Conservation (phyloP, 73 alveolate species). For the Tetrahymena thermophila region DNA sequence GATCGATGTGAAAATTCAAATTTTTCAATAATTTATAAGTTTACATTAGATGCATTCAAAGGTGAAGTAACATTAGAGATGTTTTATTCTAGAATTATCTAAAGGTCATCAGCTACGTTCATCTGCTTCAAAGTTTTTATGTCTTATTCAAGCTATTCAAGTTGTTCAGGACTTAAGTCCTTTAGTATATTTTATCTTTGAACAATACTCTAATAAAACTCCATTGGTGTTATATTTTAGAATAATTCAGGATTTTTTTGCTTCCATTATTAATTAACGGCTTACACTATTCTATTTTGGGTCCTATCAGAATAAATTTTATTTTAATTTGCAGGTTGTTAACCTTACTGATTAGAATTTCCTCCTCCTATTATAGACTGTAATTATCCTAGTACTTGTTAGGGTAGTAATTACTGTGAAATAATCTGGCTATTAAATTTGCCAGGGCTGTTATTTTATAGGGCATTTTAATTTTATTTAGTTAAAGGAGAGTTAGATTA, state of each 20-base stretch:
- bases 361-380: not conserved
- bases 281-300: not conserved
- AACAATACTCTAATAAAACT: not conserved
- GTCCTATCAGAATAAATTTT: not conserved
- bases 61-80: not conserved
- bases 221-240: not conserved
- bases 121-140: not conserved
- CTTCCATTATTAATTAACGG: not conserved
- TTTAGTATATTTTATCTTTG: not conserved
- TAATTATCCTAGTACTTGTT: not conserved
- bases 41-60: not conserved
- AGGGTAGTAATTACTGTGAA: not conserved
- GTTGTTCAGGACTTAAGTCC: not conserved
- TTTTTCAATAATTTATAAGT: not conserved
- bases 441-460: not conserved
- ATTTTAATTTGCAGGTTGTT: not conserved
- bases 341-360: not conserved
- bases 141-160: not conserved
- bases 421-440: not conserved
- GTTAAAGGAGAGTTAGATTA: not conserved
- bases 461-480: not conserved
- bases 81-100: not conserved
- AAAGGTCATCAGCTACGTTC: not conserved
- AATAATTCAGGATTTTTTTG: not conserved
- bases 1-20: not conserved